Conservation (phyloP, 768 basidiomycete genomes). For the Xanthoconium purpureum region DNA sequence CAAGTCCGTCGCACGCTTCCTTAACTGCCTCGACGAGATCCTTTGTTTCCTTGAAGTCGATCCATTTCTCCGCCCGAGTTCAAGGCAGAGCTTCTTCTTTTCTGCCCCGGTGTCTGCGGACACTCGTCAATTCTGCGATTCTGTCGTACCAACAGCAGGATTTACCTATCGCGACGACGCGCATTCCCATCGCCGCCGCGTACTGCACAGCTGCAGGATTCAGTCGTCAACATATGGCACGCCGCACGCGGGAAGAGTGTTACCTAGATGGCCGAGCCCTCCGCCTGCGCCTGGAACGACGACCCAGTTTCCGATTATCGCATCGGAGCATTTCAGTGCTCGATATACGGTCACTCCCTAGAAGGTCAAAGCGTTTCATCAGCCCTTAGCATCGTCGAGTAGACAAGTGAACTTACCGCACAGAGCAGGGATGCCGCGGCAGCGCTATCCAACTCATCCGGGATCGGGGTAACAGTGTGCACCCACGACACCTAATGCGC, state of each 20-base stretch:
- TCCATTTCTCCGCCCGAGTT: conserved; percentile 73
- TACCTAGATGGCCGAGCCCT: conserved; percentile 53
- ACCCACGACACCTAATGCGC: conserved; percentile 60
- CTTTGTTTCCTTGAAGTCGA: conserved; percentile 71
- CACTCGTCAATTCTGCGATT: not conserved
- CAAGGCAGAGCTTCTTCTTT: conserved; percentile 58
- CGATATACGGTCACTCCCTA: conserved; percentile 58
- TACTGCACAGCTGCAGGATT: conserved; percentile 65
- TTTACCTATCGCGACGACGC: conserved; percentile 71
- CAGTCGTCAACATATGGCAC: not conserved
- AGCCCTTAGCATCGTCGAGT: too few relatives aligned
- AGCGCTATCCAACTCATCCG: conserved; percentile 59
- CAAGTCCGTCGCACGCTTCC: conserved; percentile 59
- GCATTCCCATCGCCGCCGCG: conserved; percentile 71
- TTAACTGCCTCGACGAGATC: conserved; percentile 66
- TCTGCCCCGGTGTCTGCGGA: conserved; percentile 64
- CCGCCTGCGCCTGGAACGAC: conserved; percentile 78
- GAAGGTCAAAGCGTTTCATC: not conserved
- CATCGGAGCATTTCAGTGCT: conserved; percentile 70
- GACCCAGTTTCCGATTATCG: conserved; percentile 69
- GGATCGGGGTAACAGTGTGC: conserved; percentile 75
- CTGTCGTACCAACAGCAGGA: not conserved
- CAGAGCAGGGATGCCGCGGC: conserved; percentile 76
- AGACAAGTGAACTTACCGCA: conserved; percentile 41
- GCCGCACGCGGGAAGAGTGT: not conserved